Evolutionary conservation across 2,329 filamentous ascomycete species (phyloP).

Genomic region (Teratosphaeria viscida): DNA sequence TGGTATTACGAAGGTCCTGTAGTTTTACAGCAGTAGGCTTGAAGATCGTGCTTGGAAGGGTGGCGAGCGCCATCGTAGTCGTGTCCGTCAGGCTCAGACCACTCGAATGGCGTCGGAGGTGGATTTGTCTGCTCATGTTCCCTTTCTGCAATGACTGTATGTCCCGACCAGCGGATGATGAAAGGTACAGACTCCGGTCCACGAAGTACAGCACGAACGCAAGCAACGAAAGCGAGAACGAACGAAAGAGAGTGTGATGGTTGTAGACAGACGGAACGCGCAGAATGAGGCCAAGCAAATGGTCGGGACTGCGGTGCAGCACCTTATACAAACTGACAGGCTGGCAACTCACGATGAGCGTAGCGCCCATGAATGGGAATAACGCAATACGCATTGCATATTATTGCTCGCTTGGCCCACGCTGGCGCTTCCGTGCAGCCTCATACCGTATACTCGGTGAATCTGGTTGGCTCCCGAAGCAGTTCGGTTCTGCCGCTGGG

Average conservation of each 20-base stretch:
- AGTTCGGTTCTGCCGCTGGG: background rate
- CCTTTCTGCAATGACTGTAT: background rate
- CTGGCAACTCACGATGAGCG: constrained; percentile 1
- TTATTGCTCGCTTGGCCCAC: constrained; percentile 15
- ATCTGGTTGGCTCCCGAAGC: background rate
- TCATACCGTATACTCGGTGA: constrained; percentile 2
- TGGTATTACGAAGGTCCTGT: constrained; percentile 47
- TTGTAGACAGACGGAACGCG: background rate
- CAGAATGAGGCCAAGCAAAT: constrained; percentile 7
- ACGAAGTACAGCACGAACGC: constrained; percentile 16
- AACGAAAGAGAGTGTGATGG: constrained; percentile 6
- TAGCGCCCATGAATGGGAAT: constrained; percentile 11
- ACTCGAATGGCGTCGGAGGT: constrained; percentile 3
- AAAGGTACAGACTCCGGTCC: constrained; percentile 10
- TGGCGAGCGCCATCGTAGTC: constrained; percentile 36
- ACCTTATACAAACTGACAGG: constrained; percentile 19
- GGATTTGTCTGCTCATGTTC: background rate
- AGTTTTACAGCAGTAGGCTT: constrained; percentile 41
- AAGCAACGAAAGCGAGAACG: constrained; percentile 17
- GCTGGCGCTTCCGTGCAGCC: constrained; percentile 23
- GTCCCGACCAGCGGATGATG: constrained; percentile 9
- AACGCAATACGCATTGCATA: constrained; percentile 12
- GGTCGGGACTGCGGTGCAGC: constrained; percentile 8
- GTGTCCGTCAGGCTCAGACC: background rate
- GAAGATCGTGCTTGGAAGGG: constrained; percentile 42